Base-by-base conservation (phyloP, 1,139 yeast genomes). In the Taphrina pruni region DNA sequence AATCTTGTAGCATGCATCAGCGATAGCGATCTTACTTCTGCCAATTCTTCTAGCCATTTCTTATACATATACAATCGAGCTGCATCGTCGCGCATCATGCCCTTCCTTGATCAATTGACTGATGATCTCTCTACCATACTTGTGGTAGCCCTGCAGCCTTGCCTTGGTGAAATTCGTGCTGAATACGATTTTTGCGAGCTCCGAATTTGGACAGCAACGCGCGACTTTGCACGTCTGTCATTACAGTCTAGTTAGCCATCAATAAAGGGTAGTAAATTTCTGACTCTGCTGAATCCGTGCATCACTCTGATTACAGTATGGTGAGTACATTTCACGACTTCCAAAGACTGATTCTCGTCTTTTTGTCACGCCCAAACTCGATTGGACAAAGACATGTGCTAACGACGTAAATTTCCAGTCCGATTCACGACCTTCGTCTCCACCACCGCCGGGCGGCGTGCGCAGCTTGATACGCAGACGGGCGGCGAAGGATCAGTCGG, bases 401-500 rank as follows among this genome's bases (percentile, higher is more conserved):
- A 4, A 20, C 36, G 58, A 54, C 43, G 17, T 17, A 17, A 17
- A 17, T n/a, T n/a, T n/a, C 41, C n/a, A 58, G 62, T 36, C 62
- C 17, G 62, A 58, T 38, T 57, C 69, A 48, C 57, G 69, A 45
- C 69, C 69, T 6, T 32, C 69, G 32, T 65, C 69, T 26, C 69
- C 69, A 21, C 62, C 65, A 21, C 69, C 69, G 11, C 69, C 69
- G 9, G 69, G 69, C 36, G 69, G 69, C 50, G 64, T 58, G 35
- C 69, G 69, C 41, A 55, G 57, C 6, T 26, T 65, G 26, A 65
- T 65, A 12, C 52, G 66, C 17, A 60, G 71, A 21, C 71, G 71
- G 32, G 69, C 69, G 32, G 69, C 71, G 11, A 62, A 60, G 50
- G 71, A 65, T 21, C 60, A 65, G 21, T 58, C 61, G 21, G 66